Percentiles rank a stretch among this genome's conserved stretches.
phyloP scores from a whole-genome alignment of 1,139 yeast genomes.

The Meyerozyma guilliermondii region DNA sequence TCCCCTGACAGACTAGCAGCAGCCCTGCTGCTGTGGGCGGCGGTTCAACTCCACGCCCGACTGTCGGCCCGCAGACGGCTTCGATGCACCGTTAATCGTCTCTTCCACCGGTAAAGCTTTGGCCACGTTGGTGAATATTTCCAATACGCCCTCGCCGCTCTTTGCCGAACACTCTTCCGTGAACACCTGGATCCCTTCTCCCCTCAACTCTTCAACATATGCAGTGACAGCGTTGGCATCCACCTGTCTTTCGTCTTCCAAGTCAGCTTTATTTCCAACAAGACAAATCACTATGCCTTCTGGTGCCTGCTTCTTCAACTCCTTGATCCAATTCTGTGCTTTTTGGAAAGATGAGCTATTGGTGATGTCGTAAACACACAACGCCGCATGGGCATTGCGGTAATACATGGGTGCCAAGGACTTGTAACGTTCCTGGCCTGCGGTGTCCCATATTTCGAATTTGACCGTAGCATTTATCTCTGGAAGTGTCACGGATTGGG shows the following conservation, averaged over 20 bases:
- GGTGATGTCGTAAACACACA: constrained; percentile 30
- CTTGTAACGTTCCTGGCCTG: constrained; percentile 46
- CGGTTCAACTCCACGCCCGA: constrained; percentile 34
- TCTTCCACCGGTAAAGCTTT: constrained; percentile 43
- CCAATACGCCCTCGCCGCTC: constrained; percentile 43
- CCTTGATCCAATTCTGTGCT: constrained; percentile 96
- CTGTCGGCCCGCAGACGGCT: constrained; percentile 19
- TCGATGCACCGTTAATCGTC: constrained; percentile 22
- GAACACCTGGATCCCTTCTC: constrained; percentile 23
- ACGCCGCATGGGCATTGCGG: constrained; percentile 40
- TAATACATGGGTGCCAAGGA: constrained; percentile 49
- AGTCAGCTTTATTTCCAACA: constrained; percentile 68
- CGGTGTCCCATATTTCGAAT: constrained; percentile 51
- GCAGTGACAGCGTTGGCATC: constrained; percentile 30
- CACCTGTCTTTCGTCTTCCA: constrained; percentile 25
- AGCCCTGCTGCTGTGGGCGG: constrained; percentile 20
- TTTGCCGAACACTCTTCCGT: constrained; percentile 45
- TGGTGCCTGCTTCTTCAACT: constrained; percentile 84
- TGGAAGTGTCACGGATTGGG: constrained; percentile 55
- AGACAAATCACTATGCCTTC: constrained; percentile 80
- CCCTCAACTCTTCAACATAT: constrained; percentile 27
- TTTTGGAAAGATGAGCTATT: constrained; percentile 64
- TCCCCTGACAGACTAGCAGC: constrained; percentile 18
- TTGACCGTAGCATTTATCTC: constrained; percentile 20
- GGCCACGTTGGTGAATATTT: constrained; percentile 37